These are phyloP conservation scores for Pharus latifolius DNA, from an alignment of 176 grass and related monocot genomes.

Conservation along the genomic window DNA sequence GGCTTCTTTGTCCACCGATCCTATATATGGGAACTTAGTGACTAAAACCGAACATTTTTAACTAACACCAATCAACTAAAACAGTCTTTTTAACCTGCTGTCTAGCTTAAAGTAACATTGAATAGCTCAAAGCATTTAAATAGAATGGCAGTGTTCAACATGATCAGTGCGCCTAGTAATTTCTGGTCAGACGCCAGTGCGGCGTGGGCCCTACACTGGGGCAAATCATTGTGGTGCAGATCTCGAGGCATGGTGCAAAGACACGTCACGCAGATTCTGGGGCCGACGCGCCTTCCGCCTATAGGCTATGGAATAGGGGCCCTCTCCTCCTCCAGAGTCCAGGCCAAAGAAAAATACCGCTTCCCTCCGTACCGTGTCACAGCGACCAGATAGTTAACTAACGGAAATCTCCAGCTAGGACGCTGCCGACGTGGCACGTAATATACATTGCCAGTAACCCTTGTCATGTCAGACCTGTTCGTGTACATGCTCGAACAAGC, in stretches of 20 bases:
- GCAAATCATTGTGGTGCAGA: constrained; percentile 15
- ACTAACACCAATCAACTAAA: too few relatives aligned
- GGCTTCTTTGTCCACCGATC: too few relatives aligned
- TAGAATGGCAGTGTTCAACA: too few relatives aligned
- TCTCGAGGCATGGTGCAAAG: constrained; percentile 22
- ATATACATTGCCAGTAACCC: too few relatives aligned
- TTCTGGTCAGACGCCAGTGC: background rate
- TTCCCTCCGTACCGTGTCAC: background rate
- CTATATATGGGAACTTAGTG: too few relatives aligned
- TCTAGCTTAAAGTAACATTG: too few relatives aligned
- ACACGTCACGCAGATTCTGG: background rate
- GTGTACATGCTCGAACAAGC: too few relatives aligned
- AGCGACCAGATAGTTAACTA: background rate
- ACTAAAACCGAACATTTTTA: too few relatives aligned
- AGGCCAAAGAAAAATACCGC: too few relatives aligned
- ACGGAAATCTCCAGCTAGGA: background rate
- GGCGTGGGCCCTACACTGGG: background rate
- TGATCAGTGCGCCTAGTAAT: background rate
- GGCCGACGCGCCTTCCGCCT: background rate
- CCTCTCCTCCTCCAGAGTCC: background rate
- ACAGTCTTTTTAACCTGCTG: too few relatives aligned
- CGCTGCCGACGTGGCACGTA: background rate
- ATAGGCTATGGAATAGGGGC: background rate
- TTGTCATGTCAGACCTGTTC: too few relatives aligned
- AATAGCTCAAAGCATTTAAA: too few relatives aligned